These are phyloP conservation scores for Saraca asoca DNA, from an alignment of 331 rosid genomes.

Conservation along the genomic window DNA sequence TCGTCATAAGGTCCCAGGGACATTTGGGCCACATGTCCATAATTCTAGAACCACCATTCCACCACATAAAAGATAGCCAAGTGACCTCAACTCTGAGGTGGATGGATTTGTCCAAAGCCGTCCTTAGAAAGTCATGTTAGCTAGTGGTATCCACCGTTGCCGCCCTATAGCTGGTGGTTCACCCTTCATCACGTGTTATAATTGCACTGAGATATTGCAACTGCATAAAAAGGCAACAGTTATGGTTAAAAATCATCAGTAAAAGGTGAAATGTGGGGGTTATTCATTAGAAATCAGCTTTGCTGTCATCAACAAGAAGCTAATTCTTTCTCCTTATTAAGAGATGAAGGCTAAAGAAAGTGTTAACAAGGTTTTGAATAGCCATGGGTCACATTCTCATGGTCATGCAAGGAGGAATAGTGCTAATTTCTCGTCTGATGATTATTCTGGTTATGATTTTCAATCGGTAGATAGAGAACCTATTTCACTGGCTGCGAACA, in stretches of 20 bases:
- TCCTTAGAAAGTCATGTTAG: conserved; percentile 54
- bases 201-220: conserved; percentile 81
- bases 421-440: conserved; percentile 82
- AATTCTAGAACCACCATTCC: conserved; percentile 54
- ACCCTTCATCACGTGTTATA: conserved; percentile 78
- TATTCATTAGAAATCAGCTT: conserved; percentile 67
- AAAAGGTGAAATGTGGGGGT: conserved; percentile 77
- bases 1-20: conserved; percentile 55
- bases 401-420: conserved; percentile 47
- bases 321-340: conserved; percentile 56
- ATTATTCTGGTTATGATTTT: conserved; percentile 87
- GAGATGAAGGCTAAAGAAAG: conserved; percentile 45
- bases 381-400: conserved; percentile 38
- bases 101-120: conserved; percentile 43
- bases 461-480: conserved; percentile 78
- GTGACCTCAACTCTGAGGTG: conserved; percentile 55
- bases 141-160: conserved; percentile 50
- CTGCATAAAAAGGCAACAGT: conserved; percentile 66
- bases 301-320: conserved; percentile 53
- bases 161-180: conserved; percentile 83
- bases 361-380: conserved; percentile 41
- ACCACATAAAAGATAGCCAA: conserved; percentile 60
- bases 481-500: conserved; percentile 43
- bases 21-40: conserved; percentile 54
- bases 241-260: conserved; percentile 48